Percentiles rank a stretch among this genome's conserved stretches.
Conservation (phyloP, 2,329 filamentous ascomycete genomes). For the Verticillium zaregamsianum region DNA sequence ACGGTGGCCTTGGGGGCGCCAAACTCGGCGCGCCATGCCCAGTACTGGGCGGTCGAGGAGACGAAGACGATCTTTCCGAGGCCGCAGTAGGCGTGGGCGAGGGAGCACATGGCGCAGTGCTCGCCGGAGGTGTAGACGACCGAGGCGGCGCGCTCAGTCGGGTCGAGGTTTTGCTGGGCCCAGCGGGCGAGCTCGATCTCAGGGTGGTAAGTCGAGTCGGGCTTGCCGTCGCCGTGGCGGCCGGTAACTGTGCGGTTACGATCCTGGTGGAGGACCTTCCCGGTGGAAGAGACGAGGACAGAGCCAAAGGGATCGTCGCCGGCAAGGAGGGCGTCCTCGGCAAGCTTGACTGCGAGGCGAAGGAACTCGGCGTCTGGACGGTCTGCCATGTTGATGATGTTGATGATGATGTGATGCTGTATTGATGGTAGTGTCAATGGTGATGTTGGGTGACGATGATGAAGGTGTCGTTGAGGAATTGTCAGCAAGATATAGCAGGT, state of each 20-base stretch:
- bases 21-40: conserved; percentile 22
- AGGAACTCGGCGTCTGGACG: conserved; percentile 9
- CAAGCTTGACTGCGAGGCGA: conserved; percentile 23
- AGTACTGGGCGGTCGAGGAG: conserved; percentile 23
- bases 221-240: conserved; percentile 15
- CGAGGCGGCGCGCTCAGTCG: conserved; percentile 32
- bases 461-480: too few relatives aligned
- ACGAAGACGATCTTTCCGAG: conserved; percentile 29
- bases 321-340: conserved; percentile 28
- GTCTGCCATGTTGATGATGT: conserved; percentile 8
- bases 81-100: conserved; percentile 28
- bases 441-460: too few relatives aligned
- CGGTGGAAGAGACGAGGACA: conserved; percentile 24
- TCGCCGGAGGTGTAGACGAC: conserved; percentile 32
- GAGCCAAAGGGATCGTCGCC: conserved; percentile 32
- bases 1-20: conserved; percentile 16
- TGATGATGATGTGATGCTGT: too few relatives aligned
- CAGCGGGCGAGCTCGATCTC: conserved; percentile 31
- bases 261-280: conserved; percentile 23
- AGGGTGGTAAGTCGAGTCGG: conserved; percentile 28
- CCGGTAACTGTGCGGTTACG: conserved; percentile 29
- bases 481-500: too few relatives aligned
- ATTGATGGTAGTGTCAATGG: too few relatives aligned
- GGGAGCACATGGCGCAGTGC: conserved; percentile 32
- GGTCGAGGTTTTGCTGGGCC: conserved; percentile 28